Evolutionary conservation across 2,329 filamentous ascomycete genomes (phyloP).

Genomic region (Diaporthe citriasiana): DNA sequence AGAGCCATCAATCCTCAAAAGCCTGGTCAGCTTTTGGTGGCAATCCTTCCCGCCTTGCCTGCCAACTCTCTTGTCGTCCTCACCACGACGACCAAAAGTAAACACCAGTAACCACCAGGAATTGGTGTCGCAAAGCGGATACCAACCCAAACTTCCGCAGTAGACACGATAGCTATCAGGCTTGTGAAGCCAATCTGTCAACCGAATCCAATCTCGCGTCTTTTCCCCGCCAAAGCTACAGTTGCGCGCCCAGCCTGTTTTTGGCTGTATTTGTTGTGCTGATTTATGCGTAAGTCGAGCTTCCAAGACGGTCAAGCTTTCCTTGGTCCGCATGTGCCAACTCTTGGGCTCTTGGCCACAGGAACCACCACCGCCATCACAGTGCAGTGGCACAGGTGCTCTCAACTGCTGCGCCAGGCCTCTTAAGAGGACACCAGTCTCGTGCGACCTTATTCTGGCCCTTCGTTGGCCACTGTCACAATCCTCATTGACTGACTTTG

Average conservation of each 20-base stretch:
- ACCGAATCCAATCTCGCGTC: not conserved
- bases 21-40: slow-evolving; percentile 1
- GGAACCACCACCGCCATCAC: not conserved
- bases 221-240: not conserved
- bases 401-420: not conserved
- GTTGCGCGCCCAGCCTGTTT: slow-evolving; percentile 16
- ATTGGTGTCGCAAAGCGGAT: slow-evolving; percentile 1
- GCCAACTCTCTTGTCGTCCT: not conserved
- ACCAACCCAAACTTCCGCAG: not conserved
- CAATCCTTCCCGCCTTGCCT: slow-evolving; percentile 19
- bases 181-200: not conserved
- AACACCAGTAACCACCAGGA: slow-evolving; percentile 10
- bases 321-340: slow-evolving; percentile 26
- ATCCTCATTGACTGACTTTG: slow-evolving; percentile 7
- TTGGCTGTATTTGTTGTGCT: slow-evolving; percentile 34
- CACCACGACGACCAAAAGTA: slow-evolving; percentile 2
- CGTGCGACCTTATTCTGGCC: slow-evolving; percentile 9
- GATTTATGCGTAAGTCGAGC: slow-evolving; percentile 42
- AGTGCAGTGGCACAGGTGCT: not conserved
- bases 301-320: slow-evolving; percentile 34
- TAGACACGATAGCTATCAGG: not conserved
- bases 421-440: not conserved
- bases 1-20: slow-evolving; percentile 5
- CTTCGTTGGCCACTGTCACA: not conserved
- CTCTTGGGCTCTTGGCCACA: slow-evolving; percentile 25